Base-by-base conservation (phyloP, 176 grass and related monocot species). In the Bothriochloa decipiens region DNA sequence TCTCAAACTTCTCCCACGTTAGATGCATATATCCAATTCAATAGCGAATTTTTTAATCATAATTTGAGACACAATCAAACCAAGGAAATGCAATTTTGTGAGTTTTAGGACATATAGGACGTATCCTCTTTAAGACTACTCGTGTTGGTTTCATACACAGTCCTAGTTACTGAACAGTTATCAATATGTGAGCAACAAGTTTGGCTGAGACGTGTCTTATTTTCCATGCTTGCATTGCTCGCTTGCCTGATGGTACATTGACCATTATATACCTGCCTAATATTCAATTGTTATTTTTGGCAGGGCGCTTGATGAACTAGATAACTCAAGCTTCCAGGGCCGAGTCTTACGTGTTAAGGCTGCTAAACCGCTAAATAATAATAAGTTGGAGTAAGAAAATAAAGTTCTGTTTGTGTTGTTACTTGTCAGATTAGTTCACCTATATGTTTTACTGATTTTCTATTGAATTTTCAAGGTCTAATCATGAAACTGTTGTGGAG, bases 241-340 rank as follows among this genome's bases (percentile, higher is more conserved):
- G 16, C 14, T 33, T 89, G 37, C 43, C 52, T 36, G 60, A 32
- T 50, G 60, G 45, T 16, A 50, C 4, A 25, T 74, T 58, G 3
- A 66, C 64, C 33, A 3, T 72, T 84, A 69, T 63, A 60, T 50
- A 53, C 29, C 65, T 49, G 9, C 3, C 55, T 75, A 76, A 83
- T 62, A 27, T 18, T 68, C 27, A 52, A 15, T 0, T 26, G 36
- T 63, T 86, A 74, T 71, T 13, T 64, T 71, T 86, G 80, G 65
- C 72, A 95, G 96, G 86, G 93, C 96, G 85, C 77, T 98, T 57
- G 91, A 92, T 87, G 95, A 98, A 89, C 85, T 98, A 68, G 93
- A 95, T 80, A 98, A 95, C 60, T 98, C 93, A 78, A 98, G 88
- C 80, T 98, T 98, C 78, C 96, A 98, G 83, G 96, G 96, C 16